phyloP scores from a whole-genome alignment of 2,329 filamentous ascomycete genomes.

The Seiridium cupressi region DNA sequence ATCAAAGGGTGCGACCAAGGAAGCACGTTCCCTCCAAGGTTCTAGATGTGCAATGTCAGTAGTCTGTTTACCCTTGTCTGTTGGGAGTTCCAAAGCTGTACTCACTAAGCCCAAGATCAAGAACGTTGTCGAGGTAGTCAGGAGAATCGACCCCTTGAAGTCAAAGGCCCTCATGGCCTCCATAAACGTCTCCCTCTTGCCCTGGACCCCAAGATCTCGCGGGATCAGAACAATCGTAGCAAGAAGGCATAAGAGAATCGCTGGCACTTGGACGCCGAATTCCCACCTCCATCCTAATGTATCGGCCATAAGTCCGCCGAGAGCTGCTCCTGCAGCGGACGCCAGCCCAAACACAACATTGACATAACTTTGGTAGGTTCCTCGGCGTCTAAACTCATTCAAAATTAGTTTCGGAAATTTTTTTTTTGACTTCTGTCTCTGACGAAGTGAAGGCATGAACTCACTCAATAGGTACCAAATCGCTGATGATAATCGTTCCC shows the following conservation, averaged over 20 bases:
- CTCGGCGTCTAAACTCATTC: constrained; percentile 41
- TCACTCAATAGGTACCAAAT: constrained; percentile 71
- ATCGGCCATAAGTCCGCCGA: constrained; percentile 70
- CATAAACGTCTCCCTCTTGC: constrained; percentile 39
- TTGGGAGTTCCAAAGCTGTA: constrained; percentile 7
- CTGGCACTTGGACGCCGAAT: constrained; percentile 61
- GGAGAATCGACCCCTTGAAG: constrained; percentile 49
- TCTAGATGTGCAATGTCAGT: constrained; percentile 32
- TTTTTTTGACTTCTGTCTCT: not conserved
- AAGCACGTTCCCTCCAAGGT: constrained; percentile 62
- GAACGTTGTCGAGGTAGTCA: constrained; percentile 53
- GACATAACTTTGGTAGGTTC: constrained; percentile 70
- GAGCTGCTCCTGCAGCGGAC: constrained; percentile 61
- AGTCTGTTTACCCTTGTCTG: too few relatives aligned
- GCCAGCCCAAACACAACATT: constrained; percentile 64
- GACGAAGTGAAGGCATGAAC: constrained; percentile 16
- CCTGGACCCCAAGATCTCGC: constrained; percentile 47
- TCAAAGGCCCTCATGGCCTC: constrained; percentile 58
- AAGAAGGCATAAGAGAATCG: constrained; percentile 43
- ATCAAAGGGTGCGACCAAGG: constrained; percentile 61
- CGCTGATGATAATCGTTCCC: constrained; percentile 69
- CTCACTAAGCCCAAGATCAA: constrained; percentile 58
- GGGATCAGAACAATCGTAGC: constrained; percentile 50
- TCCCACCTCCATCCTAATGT: constrained; percentile 72
- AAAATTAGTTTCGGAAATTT: not conserved